Evolutionary conservation across 2,329 filamentous ascomycete species (phyloP).

Genomic region (Aaosphaeria arxii): DNA sequence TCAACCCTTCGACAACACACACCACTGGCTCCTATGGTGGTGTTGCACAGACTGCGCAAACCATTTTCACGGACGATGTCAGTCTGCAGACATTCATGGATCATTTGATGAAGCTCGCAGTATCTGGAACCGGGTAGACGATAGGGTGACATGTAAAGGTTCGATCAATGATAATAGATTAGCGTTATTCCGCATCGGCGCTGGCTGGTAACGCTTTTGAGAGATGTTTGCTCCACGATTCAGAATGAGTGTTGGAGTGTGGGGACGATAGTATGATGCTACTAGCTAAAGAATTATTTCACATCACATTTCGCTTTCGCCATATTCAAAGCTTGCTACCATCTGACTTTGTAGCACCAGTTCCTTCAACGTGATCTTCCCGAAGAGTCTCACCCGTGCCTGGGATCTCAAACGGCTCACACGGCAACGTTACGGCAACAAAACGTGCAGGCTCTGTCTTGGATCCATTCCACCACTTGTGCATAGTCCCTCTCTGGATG

Average conservation of each 20-base stretch:
- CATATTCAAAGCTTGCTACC: too few species aligned
- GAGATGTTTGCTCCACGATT: too few species aligned
- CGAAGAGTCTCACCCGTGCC: constrained; percentile 15
- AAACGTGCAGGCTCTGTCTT: constrained; percentile 19
- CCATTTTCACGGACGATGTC: constrained; percentile 98
- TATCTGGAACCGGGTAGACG: constrained; percentile 33
- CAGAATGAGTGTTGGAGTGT: too few species aligned
- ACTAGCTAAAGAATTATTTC: too few species aligned
- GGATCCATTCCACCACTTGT: constrained; percentile 13
- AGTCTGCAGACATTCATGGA: constrained; percentile 99
- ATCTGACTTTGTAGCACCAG: background rate
- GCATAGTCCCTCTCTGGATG: constrained; percentile 19
- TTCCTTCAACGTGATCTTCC: constrained; percentile 12
- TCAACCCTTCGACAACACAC: constrained; percentile 96
- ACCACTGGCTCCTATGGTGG: constrained; percentile 90
- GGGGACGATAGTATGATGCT: too few species aligned
- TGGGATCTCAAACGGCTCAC: constrained; percentile 17
- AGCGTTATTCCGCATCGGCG: background rate
- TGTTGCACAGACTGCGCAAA: constrained; percentile 86
- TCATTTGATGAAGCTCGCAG: constrained; percentile 84
- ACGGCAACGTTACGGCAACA: constrained; percentile 17
- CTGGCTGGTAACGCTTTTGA: background rate
- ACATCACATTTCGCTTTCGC: too few species aligned
- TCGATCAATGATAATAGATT: background rate
- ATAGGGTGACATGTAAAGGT: too few species aligned